Conservation (phyloP, 2,329 filamentous ascomycete genomes). For the Pseudogymnoascus sp. region DNA sequence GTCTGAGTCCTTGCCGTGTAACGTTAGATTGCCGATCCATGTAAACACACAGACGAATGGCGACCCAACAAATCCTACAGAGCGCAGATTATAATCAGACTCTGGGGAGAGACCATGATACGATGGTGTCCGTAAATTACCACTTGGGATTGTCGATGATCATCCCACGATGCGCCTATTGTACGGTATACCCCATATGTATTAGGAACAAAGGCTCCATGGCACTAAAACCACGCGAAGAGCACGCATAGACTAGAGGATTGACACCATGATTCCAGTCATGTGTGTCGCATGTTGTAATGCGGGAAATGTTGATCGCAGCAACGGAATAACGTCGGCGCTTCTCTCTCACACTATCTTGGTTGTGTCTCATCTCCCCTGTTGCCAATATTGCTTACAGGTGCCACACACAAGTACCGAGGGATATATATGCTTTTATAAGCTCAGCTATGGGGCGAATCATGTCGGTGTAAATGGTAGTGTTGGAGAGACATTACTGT, state of each 20-base stretch:
- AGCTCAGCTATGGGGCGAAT: neutral
- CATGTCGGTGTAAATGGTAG: neutral
- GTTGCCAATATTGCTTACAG: neutral
- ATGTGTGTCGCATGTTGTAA: neutral
- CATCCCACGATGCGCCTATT: neutral
- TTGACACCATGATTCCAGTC: neutral
- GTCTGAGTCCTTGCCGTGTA: neutral
- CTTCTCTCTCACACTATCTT: neutral
- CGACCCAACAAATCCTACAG: neutral
- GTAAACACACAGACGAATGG: neutral
- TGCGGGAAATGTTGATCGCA: neutral
- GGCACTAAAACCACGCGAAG: neutral
- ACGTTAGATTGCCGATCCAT: constrained; percentile 3
- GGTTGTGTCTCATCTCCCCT: neutral
- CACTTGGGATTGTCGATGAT: neutral
- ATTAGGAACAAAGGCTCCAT: neutral
- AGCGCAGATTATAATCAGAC: neutral
- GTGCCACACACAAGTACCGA: no score
- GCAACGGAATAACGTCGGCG: neutral
- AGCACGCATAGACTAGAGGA: neutral
- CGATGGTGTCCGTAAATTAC: neutral
- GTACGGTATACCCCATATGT: neutral
- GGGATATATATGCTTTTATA: neutral
- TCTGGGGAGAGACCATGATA: neutral
- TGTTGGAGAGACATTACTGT: neutral